phyloP scores from a whole-genome alignment of 331 rosid species.

The Saraca asoca region DNA sequence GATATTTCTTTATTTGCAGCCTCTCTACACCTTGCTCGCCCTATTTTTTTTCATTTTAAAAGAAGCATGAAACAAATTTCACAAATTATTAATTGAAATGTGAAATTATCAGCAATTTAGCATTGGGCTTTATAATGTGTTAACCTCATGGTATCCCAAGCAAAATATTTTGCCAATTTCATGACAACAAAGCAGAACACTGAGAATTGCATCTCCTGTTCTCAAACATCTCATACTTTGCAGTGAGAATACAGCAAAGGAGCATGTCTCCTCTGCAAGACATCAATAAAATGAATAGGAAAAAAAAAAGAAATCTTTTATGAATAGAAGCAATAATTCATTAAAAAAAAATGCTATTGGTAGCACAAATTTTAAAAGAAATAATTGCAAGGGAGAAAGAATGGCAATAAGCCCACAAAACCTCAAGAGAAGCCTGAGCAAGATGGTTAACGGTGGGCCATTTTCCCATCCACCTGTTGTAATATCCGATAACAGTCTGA shows the following conservation, averaged over 20 bases:
- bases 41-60: too few relatives aligned
- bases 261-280: too few relatives aligned
- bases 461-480: slow-evolving; percentile 74
- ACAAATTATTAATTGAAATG: slow-evolving; percentile 2
- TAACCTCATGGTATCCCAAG: slow-evolving; percentile 11
- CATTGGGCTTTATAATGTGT: slow-evolving; percentile 12
- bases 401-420: slow-evolving; percentile 1
- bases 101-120: slow-evolving; percentile 10
- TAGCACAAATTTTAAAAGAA: neutral
- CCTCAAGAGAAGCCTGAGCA: slow-evolving; percentile 85
- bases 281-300: too few relatives aligned
- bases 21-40: too few relatives aligned
- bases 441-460: slow-evolving; percentile 84
- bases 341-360: neutral
- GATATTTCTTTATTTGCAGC: too few relatives aligned
- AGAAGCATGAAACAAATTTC: neutral
- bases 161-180: slow-evolving; percentile 18
- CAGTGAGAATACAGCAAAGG: too few relatives aligned
- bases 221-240: too few relatives aligned
- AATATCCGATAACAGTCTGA: slow-evolving; percentile 74
- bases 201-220: too few relatives aligned
- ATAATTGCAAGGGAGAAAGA: neutral
- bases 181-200: neutral
- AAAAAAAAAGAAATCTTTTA: too few relatives aligned
- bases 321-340: too few relatives aligned